phyloP scores from a whole-genome alignment of 768 basidiomycete species.

The Mycena amicta region DNA sequence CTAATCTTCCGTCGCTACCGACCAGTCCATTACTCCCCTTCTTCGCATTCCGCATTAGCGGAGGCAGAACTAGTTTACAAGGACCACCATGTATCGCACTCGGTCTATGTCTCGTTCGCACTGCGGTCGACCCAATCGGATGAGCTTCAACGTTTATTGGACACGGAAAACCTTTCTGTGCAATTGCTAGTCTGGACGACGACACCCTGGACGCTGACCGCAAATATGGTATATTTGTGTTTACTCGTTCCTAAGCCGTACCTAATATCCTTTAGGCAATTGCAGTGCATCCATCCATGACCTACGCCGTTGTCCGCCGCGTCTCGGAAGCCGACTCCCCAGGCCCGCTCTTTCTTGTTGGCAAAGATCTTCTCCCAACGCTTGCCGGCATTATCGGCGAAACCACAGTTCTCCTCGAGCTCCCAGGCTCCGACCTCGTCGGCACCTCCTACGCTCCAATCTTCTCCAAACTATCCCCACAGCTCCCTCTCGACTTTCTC shows the following conservation, averaged over 20 bases:
- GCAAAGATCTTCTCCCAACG: conserved; percentile 50
- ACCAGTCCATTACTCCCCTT: conserved; percentile 94
- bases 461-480: conserved; percentile 46
- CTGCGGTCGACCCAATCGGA: conserved; percentile 35
- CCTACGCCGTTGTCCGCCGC: conserved; percentile 57
- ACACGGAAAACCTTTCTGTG: conserved; percentile 30
- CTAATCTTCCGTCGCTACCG: conserved; percentile 85
- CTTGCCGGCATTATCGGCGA: conserved; percentile 39
- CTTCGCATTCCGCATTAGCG: conserved; percentile 89
- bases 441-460: conserved; percentile 61
- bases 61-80: conserved; percentile 93
- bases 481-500: conserved; percentile 31
- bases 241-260: background rate
- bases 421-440: conserved; percentile 55
- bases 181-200: conserved; percentile 92
- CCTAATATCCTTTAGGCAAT: conserved; percentile 64
- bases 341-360: conserved; percentile 45
- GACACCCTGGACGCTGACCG: conserved; percentile 95
- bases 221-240: conserved; percentile 78
- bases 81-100: conserved; percentile 85
- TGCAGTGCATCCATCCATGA: conserved; percentile 74
- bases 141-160: conserved; percentile 37
- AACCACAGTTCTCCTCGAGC: conserved; percentile 36
- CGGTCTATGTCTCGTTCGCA: conserved; percentile 82
- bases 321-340: conserved; percentile 14